Conservation (phyloP, 2,329 filamentous ascomycete genomes). For the Sclerotinia borealis region DNA sequence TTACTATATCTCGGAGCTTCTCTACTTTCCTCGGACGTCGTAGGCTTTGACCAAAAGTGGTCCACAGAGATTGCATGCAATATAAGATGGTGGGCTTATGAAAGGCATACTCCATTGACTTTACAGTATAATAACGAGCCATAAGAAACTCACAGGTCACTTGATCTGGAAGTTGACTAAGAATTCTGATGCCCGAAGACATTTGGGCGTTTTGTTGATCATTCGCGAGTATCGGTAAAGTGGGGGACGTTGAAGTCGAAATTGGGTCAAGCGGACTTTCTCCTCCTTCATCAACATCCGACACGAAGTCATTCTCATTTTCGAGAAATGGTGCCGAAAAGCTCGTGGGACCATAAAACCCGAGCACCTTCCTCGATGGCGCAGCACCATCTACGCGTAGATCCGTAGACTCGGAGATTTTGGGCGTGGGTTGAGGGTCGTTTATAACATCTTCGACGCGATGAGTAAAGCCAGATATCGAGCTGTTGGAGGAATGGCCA, state of each 20-base stretch:
- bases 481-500: not conserved
- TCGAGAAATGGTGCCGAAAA: not conserved
- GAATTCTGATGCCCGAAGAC: not conserved
- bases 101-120: not conserved
- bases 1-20: slow-evolving; percentile 22
- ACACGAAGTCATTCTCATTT: not conserved
- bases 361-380: not conserved
- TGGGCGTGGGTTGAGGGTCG: not conserved
- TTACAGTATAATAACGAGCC: not conserved
- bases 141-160: not conserved
- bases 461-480: not conserved
- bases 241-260: not conserved
- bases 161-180: not conserved
- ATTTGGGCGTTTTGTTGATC: not conserved
- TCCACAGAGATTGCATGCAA: slow-evolving; percentile 21
- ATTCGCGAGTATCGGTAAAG: not conserved
- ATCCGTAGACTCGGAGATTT: not conserved
- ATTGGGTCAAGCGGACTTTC: not conserved
- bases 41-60: slow-evolving; percentile 20
- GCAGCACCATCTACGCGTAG: not conserved
- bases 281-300: not conserved
- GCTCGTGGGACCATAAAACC: slow-evolving; percentile 1
- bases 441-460: not conserved
- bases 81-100: not conserved
- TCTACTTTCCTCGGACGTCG: slow-evolving; percentile 20